Percentiles rank a stretch among this genome's conserved stretches.
Evolutionary conservation across 768 basidiomycete species (phyloP).

Genomic region (Phaffia tasmanica): DNA sequence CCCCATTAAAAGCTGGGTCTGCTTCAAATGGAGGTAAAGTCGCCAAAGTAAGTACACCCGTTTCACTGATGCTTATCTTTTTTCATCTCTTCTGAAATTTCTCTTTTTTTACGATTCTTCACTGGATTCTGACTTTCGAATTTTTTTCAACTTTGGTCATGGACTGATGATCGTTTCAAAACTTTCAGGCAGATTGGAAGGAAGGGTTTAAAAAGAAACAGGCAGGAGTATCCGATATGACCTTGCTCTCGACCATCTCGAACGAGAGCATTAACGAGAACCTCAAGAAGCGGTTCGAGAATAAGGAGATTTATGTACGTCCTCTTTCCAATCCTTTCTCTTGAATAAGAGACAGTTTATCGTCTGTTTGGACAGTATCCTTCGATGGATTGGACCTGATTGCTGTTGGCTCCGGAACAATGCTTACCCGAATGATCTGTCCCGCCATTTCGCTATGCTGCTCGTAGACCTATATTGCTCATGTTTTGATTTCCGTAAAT

Average conservation of each 20-base stretch:
- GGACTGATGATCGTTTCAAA: background rate
- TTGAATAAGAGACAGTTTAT: background rate
- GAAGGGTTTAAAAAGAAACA: slow-evolving; percentile 99
- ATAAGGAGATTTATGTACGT: slow-evolving; percentile 74
- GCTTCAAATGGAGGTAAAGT: slow-evolving; percentile 26
- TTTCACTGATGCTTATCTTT: background rate
- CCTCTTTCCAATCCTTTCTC: background rate
- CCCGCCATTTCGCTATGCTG: background rate
- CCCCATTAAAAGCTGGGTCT: slow-evolving; percentile 29
- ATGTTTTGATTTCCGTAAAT: slow-evolving; percentile 97
- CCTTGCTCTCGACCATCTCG: slow-evolving; percentile 85
- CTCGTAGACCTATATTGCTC: slow-evolving; percentile 79
- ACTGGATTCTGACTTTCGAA: background rate
- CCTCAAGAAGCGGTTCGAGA: slow-evolving; percentile 89
- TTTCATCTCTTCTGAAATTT: background rate
- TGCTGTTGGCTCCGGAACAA: background rate
- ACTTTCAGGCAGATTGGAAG: slow-evolving; percentile 86
- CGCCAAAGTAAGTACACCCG: slow-evolving; percentile 27
- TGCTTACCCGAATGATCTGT: background rate
- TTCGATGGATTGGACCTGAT: background rate
- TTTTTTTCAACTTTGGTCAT: slow-evolving; percentile 3
- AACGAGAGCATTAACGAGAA: slow-evolving; percentile 98
- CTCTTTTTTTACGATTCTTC: background rate
- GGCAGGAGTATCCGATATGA: slow-evolving; percentile 98
- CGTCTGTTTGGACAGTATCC: background rate